phyloP scores from a whole-genome alignment of 805 yeast species.

The Sungouiozyma intestinalis region DNA sequence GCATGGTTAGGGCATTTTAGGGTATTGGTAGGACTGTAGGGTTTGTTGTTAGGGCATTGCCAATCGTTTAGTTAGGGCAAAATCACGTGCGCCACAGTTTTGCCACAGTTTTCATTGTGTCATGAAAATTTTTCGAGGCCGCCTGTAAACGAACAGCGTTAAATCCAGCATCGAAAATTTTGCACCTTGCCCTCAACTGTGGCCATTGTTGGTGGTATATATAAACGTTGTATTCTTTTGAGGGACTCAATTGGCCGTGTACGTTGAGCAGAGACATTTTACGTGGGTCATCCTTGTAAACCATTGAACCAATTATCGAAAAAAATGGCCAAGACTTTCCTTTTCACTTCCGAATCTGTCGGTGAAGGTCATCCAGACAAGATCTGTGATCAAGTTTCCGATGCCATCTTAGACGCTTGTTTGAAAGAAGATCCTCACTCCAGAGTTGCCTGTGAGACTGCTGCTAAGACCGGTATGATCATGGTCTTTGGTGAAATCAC shows the following conservation, averaged over 20 bases:
- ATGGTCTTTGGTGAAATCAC: conserved; percentile 99
- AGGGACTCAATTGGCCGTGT: too few species aligned
- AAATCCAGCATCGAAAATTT: neutral
- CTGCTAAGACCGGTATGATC: conserved; percentile 98
- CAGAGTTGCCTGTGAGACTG: conserved; percentile 98
- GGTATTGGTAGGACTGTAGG: too few species aligned
- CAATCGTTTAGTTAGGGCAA: too few species aligned
- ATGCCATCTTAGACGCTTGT: conserved; percentile 97
- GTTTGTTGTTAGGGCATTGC: neutral
- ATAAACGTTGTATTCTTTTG: too few species aligned
- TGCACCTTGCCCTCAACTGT: neutral
- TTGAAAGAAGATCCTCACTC: conserved; percentile 90
- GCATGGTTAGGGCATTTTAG: too few species aligned
- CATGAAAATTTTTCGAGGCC: neutral
- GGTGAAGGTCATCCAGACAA: conserved; percentile 95
- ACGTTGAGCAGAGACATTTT: too few species aligned
- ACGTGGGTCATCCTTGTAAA: too few species aligned
- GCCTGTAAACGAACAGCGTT: neutral
- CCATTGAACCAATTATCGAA: neutral
- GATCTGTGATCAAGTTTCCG: conserved; percentile 98
- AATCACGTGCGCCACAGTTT: neutral
- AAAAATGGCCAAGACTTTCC: conserved; percentile 34
- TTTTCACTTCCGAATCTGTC: conserved; percentile 79
- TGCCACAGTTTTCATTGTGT: neutral
- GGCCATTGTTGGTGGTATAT: neutral